Percentiles rank a stretch among this genome's conserved stretches.
These are phyloP conservation scores for Claviceps quebecensis DNA, from an alignment of 2,329 filamentous ascomycete genomes.

Conservation along the genomic window DNA sequence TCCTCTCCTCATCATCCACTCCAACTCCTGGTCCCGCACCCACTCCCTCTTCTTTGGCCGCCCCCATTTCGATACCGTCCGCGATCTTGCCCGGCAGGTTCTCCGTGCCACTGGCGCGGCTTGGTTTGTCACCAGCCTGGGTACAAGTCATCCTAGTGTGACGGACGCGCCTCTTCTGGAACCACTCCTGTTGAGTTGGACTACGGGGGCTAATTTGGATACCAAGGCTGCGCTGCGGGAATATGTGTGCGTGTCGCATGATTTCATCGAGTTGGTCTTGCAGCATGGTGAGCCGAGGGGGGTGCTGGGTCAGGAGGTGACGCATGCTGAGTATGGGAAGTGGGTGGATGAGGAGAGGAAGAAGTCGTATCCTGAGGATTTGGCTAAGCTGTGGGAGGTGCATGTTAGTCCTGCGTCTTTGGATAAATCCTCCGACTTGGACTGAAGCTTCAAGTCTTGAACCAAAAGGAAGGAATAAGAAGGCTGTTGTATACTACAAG, in stretches of 20 bases:
- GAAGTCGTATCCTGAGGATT: slow-evolving; percentile 16
- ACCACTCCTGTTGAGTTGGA: slow-evolving; percentile 44
- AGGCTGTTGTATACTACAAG: no score
- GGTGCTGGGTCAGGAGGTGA: slow-evolving; percentile 35
- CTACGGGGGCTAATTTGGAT: slow-evolving; percentile 46
- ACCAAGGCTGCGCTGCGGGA: slow-evolving; percentile 40
- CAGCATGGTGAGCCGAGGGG: slow-evolving; percentile 26
- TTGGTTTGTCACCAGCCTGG: slow-evolving; percentile 41
- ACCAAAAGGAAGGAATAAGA: no score
- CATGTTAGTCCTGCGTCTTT: slow-evolving; percentile 21
- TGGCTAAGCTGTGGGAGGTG: slow-evolving; percentile 28
- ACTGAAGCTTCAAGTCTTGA: neutral
- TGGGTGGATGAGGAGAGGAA: slow-evolving; percentile 24
- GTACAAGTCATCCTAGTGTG: slow-evolving; percentile 47
- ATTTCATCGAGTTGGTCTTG: slow-evolving; percentile 38
- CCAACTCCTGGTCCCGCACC: slow-evolving; percentile 48
- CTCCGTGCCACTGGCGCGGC: slow-evolving; percentile 27
- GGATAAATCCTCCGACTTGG: neutral
- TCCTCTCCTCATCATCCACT: slow-evolving; percentile 48
- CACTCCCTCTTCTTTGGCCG: slow-evolving; percentile 45
- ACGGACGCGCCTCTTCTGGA: slow-evolving; percentile 54
- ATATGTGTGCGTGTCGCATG: slow-evolving; percentile 44
- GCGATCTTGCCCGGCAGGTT: slow-evolving; percentile 35
- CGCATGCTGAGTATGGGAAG: slow-evolving; percentile 24
- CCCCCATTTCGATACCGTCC: slow-evolving; percentile 50